Evolutionary conservation across 2,329 filamentous ascomycete genomes (phyloP), one percentile per base, ranked within the genome.

Genomic region (Cercospora nicotianae): DNA sequence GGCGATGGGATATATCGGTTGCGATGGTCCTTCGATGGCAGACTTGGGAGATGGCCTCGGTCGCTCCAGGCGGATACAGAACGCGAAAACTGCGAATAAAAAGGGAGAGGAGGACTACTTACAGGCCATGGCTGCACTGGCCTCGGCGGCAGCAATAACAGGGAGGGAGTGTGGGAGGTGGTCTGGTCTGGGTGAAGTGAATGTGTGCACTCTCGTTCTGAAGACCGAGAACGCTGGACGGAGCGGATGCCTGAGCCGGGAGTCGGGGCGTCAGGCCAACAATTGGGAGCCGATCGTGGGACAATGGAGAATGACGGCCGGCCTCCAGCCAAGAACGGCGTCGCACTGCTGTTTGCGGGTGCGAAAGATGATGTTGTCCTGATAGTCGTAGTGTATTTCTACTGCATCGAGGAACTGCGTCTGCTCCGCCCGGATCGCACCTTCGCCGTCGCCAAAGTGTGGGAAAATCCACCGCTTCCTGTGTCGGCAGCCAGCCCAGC

Each of bases 91-190:
- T 67, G 76, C 71, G 75, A 75, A 70, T 73, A 72, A 75, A 74
- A 72, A 75, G 75, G 74, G 80, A 76, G 75, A 55, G 75, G 75
- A 55, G 75, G 73, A 71, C 73, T 75, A 87, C 85, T 86, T 80
- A 87, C 86, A 84, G 81, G 86, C 85, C 86, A 88, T 87, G 81
- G 78, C 81, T 80, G 79, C 81, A 59, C 30, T 70, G 73, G 72
- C 71, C 71, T 71, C 73, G 72, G 70, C 60, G 66, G 69, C 65
- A 67, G 61, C 61, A 68, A 63, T 53, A 64, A 64, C 53, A 61
- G 57, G 59, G 55, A 64, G 65, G 61, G 55, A 57, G 60, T 63
- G 55, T 48, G 57, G 66, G 48, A 30, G 68, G 64, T 62, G 48
- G 48, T 68, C 69, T 67, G 67, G 39, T 59, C 48, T 33, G 64